Percentiles rank a stretch among this genome's conserved stretches.
These are phyloP conservation scores for Oenanthe javanica DNA, from an alignment of 140 eudicot species.

Conservation along the genomic window DNA sequence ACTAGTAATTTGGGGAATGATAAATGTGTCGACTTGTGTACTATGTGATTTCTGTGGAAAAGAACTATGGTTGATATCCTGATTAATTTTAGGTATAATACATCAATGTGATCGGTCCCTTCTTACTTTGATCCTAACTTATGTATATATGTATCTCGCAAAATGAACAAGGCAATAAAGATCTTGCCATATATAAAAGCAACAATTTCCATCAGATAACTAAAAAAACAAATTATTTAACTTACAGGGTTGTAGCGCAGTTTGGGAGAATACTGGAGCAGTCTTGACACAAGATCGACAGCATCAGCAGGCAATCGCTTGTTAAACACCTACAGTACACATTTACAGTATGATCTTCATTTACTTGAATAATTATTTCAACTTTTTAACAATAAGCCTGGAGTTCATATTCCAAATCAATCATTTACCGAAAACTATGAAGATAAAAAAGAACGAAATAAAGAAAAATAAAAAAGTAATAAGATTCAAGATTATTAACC, in stretches of 20 bases:
- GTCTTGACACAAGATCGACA: conserved; percentile 82
- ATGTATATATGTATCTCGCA: neutral
- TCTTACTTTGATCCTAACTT: neutral
- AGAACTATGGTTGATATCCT: neutral
- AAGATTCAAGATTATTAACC: conserved; percentile 29
- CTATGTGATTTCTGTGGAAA: neutral
- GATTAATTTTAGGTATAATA: neutral
- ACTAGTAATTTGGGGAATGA: too few species aligned
- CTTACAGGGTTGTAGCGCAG: conserved; percentile 86
- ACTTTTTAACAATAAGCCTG: neutral
- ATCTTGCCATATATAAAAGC: neutral
- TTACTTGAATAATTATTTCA: too few species aligned
- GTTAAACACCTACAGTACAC: conserved; percentile 55
- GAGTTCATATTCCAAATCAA: neutral
- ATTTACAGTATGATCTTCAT: neutral
- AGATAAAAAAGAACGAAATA: neutral
- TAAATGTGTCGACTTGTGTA: neutral
- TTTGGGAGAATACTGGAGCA: conserved; percentile 93
- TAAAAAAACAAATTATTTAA: conserved; percentile 3
- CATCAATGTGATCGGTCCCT: neutral
- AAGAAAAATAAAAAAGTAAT: neutral
- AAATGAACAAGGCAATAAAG: neutral
- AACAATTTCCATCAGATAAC: neutral
- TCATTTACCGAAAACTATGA: neutral
- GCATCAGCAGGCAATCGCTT: conserved; percentile 87